phyloP scores from a whole-genome alignment of 2,329 filamentous ascomycete species.

The Monascus ruber region DNA sequence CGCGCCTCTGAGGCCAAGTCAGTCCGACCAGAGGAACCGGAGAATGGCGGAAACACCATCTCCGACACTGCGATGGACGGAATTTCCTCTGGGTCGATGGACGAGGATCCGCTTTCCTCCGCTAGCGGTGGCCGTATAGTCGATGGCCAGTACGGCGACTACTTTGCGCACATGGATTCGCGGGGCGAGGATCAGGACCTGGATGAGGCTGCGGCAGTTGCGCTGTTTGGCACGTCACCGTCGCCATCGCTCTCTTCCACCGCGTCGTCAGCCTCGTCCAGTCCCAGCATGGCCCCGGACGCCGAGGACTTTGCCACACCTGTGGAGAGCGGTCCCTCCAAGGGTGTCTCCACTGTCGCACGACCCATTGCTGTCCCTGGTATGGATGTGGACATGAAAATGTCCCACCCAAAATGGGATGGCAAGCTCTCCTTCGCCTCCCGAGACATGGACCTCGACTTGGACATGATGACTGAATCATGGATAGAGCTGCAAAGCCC shows the following conservation, averaged over 20 bases:
- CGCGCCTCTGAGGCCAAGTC: slow-evolving; percentile 33
- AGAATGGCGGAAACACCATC: slow-evolving; percentile 19
- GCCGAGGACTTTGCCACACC: slow-evolving; percentile 9
- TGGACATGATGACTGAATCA: slow-evolving; percentile 35
- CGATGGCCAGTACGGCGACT: slow-evolving; percentile 22
- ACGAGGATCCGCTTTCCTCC: slow-evolving; percentile 19
- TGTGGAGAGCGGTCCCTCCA: slow-evolving; percentile 20
- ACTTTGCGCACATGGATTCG: slow-evolving; percentile 20
- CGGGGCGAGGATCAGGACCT: slow-evolving; percentile 17
- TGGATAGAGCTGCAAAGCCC: slow-evolving; percentile 59
- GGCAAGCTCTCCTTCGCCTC: slow-evolving; percentile 35
- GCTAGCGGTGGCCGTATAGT: slow-evolving; percentile 17
- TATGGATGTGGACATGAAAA: slow-evolving; percentile 24
- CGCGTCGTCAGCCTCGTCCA: slow-evolving; percentile 31
- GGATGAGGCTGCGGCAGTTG: slow-evolving; percentile 22
- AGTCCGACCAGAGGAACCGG: slow-evolving; percentile 12
- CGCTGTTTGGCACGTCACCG: slow-evolving; percentile 31
- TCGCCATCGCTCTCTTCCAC: slow-evolving; percentile 32
- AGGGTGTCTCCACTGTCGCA: slow-evolving; percentile 25
- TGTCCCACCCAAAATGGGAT: slow-evolving; percentile 23
- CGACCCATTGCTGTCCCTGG: slow-evolving; percentile 30
- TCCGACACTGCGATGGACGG: slow-evolving; percentile 25
- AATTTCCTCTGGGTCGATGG: slow-evolving; percentile 16
- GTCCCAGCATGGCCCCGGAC: slow-evolving; percentile 20
- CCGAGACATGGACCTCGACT: slow-evolving; percentile 15